Base-by-base conservation (phyloP, 805 yeast species). In the Ogataea ganodermae region DNA sequence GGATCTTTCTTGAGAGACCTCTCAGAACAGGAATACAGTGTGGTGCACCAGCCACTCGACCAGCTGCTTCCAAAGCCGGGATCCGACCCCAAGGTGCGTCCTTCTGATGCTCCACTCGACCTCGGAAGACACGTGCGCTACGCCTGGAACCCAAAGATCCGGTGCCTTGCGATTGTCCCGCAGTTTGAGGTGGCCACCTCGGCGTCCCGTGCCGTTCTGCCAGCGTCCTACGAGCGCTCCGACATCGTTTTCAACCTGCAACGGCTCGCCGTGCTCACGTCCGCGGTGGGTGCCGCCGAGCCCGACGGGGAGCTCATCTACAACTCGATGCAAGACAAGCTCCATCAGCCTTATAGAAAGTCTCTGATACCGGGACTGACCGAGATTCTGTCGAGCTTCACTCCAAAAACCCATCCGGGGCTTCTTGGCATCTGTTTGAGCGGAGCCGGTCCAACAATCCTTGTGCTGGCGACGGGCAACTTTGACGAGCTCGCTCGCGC, bases 381-480 rank as follows among this genome's bases (percentile, higher is more conserved):
- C 9, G 89, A 88, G 52, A 89, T 94, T 41, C 75, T 94, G 57
- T 73, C 81, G 6, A 76, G 86, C 12, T 84, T 94, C 43, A 88
- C 95, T 0, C 96, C 98, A 35, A 75, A 79, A 37, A 74, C 87
- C 5, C 87, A 88, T 64, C 84, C 85, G 1, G 97, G 97, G 3
- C 75, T 91, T 40, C 75, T 94, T 49, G 99, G 99, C 44, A 89
- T 94, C 58, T 94, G 99, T 66, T 75, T 94, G 49, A 86, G 96
- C 22, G 99, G 99, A 44, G 99, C 99, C 6, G 99, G 99, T 7
- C 99, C 99, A 48, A 94, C 99, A 6, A 91, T 94, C 48, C 73
- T 94, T 53, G 96, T 96, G 35, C 76, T 94, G 53, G 98, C 99
- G 4, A 90, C 97, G 3, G 84, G 80, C 16, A 87, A 89, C 66